Conservation (phyloP, 1,284 basidiomycete species). For the Mixia osmundae region DNA sequence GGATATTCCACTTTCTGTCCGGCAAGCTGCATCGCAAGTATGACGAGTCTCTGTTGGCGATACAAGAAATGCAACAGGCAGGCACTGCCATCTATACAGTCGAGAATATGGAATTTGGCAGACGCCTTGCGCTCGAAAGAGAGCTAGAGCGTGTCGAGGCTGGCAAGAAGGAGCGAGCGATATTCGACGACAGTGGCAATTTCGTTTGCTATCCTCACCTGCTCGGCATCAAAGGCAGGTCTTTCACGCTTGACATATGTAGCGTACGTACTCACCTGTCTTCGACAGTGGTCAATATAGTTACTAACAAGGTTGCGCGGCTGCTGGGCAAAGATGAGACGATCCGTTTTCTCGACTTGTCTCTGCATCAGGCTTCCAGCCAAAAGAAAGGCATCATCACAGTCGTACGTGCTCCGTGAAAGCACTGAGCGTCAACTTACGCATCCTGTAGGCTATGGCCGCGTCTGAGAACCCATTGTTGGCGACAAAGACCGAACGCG, state of each 20-base stretch:
- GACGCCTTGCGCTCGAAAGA: conserved; percentile 70
- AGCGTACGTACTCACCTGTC: neutral
- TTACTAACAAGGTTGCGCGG: conserved; percentile 76
- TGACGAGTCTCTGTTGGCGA: conserved; percentile 75
- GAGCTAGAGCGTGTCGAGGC: conserved; percentile 55
- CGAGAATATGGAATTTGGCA: conserved; percentile 91
- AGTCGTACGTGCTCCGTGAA: conserved; percentile 30
- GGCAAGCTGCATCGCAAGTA: conserved; percentile 82
- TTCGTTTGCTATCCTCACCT: conserved; percentile 83
- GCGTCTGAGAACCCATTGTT: conserved; percentile 88
- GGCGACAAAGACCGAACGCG: conserved; percentile 51
- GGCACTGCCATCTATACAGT: conserved; percentile 5
- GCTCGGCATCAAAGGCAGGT: conserved; percentile 75
- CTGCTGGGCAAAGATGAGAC: conserved; percentile 87
- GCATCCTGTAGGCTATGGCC: conserved; percentile 46
- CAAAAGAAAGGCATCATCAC: conserved; percentile 65
- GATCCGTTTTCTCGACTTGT: conserved; percentile 67
- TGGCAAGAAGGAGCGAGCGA: conserved; percentile 46
- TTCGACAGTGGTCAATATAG: conserved; percentile 60
- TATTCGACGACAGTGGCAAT: conserved; percentile 92
- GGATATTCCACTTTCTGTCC: conserved; percentile 71
- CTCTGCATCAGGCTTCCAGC: conserved; percentile 79
- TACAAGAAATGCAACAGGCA: conserved; percentile 57
- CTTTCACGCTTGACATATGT: neutral
- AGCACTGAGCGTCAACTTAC: neutral